Base-by-base conservation (phyloP, 495 filamentous ascomycete genomes). In the Aspergillus biplanus region DNA sequence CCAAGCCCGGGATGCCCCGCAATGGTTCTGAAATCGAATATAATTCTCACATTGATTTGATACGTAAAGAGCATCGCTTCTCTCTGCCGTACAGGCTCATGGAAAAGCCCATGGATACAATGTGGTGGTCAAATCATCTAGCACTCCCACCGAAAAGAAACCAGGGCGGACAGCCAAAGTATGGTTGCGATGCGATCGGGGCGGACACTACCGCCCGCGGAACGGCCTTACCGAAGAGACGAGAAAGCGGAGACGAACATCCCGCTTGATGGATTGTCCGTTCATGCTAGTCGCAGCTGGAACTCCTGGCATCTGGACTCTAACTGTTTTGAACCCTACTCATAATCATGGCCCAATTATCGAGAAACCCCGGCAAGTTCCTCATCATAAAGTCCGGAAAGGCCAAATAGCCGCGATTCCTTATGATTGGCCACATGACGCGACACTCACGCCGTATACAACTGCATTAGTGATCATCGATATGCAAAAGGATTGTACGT, bases 401-500 rank as follows among this genome's bases (percentile, higher is more conserved):
- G 79, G 80, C 33, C 79, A 80, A 61, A 67, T 85, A 37, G 73
- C 78, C 8, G 80, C 84, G 0, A 61, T 67, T 1, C 87, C 87
- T 33, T 89, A 89, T 68, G 73, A 77, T 53, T 89, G 86, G 86
- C 88, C 87, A 0, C 86, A 89, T 64, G 83, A 89, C 70, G 78
- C 78, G 12, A 76, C 75, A 21, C 78, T 89, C 56, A 80, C 82
- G 7, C 80, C 82, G 7, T 75, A 75, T 42, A 88, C 84, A 9
- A 90, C 87, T 13, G 88, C 87, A 6, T 75, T 90, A 54, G 82
- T 90, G 2, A 82, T 90, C 35, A 87, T 90, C 65, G 87, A 90
- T 73, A 90, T 90, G 87, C 87, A 90, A 67, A 86, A 86, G 59
- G 88, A 90, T 69, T 89, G 85, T 87, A 67, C 64, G 81, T 75